Percentiles rank a stretch among this genome's conserved stretches.
Conservation (phyloP, 2,329 filamentous ascomycete species). For the Monosporascus sp. region DNA sequence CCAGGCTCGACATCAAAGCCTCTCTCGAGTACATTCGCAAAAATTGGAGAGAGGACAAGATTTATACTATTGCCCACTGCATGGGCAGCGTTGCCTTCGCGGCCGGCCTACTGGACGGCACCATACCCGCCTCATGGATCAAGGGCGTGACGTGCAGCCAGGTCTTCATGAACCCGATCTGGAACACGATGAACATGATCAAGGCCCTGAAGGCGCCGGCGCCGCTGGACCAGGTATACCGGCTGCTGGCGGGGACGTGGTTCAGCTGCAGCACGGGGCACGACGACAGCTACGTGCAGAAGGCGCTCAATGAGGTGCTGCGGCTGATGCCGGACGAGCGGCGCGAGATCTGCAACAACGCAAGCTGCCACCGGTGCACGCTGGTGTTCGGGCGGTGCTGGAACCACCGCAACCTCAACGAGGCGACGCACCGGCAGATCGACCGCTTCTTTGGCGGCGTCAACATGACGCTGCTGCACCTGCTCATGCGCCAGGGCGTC, state of each 20-base stretch:
- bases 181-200: conserved; percentile 48
- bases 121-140: conserved; percentile 52
- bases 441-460: conserved; percentile 58
- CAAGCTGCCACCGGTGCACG: conserved; percentile 54
- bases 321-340: conserved; percentile 50
- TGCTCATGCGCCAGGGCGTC: conserved; percentile 52
- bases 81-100: conserved; percentile 57
- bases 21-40: conserved; percentile 47
- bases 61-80: conserved; percentile 58
- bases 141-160: conserved; percentile 53
- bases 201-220: conserved; percentile 47
- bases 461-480: conserved; percentile 50
- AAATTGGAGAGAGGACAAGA: conserved; percentile 26
- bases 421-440: conserved; percentile 57
- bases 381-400: conserved; percentile 59
- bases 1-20: conserved; percentile 53
- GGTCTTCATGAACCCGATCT: conserved; percentile 59
- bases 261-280: conserved; percentile 45
- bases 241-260: conserved; percentile 43
- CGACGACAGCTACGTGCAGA: conserved; percentile 44
- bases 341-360: conserved; percentile 55
- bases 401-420: conserved; percentile 61
- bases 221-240: conserved; percentile 45
- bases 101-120: conserved; percentile 55
- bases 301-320: conserved; percentile 47